Percentiles rank a stretch among this genome's conserved stretches.
Evolutionary conservation across 176 grass and related monocot species (phyloP).

Genomic region (Lolium perenne): DNA sequence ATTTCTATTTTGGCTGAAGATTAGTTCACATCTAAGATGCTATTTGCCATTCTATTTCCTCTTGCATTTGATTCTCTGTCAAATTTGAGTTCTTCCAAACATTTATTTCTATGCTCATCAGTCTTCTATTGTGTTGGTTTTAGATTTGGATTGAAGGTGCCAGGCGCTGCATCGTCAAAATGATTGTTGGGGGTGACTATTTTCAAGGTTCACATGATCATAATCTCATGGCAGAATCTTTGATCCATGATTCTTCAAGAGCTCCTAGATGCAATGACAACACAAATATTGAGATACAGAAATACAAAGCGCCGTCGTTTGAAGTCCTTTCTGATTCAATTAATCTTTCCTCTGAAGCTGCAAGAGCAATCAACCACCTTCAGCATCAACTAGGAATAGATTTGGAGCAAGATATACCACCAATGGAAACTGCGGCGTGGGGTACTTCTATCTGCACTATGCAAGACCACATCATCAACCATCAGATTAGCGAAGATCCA

Average conservation of each 20-base stretch:
- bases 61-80: constrained; percentile 35
- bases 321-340: constrained; percentile 51
- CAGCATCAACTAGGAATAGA: constrained; percentile 57
- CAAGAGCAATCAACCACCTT: constrained; percentile 48
- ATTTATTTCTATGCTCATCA: constrained; percentile 37
- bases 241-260: constrained; percentile 54
- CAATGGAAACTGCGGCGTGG: constrained; percentile 57
- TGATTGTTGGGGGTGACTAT: constrained; percentile 65
- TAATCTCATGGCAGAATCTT: constrained; percentile 58
- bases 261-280: constrained; percentile 32
- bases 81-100: constrained; percentile 40
- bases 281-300: constrained; percentile 38
- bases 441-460: constrained; percentile 53
- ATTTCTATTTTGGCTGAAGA: constrained; percentile 34
- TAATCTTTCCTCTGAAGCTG: constrained; percentile 45
- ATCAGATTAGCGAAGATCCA: constrained; percentile 52
- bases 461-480: constrained; percentile 50
- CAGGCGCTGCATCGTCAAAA: constrained; percentile 38
- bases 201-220: constrained; percentile 53
- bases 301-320: constrained; percentile 50
- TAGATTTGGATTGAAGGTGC: constrained; percentile 46
- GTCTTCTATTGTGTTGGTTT: constrained; percentile 41
- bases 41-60: constrained; percentile 35
- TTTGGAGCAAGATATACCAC: constrained; percentile 51
- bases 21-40: not conserved